Evolutionary conservation across 768 basidiomycete genomes (phyloP), one percentile per base, ranked within the genome.

Genomic region (Boletus reticulatus): DNA sequence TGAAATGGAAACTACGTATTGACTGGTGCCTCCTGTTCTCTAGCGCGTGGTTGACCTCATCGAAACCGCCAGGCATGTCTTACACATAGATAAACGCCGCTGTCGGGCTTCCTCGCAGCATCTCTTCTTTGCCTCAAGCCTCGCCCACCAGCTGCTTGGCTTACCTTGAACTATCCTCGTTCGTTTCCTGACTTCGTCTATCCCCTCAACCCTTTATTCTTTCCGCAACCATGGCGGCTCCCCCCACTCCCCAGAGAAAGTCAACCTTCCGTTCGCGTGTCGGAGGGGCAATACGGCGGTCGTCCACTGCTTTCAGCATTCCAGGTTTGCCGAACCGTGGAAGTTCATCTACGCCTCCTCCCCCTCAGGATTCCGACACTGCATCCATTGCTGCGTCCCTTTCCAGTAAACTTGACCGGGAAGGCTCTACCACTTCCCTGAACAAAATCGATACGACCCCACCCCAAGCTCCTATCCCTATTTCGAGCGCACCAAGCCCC

Each of bases 251-350:
- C 8, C 69, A 67, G 50, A 79, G 74, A 64, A 71, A 71, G 53
- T 61, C 61, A 3, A 75, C 79, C 43, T 75, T 80, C 64, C 84
- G 87, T 70, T 71, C 76, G 39, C 84, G 87, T 48, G 79, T 88
- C 74, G 82, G 82, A 48, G 78, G 76, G 46, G 80, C 75, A 49
- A 75, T 87, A 66, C 80, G 84, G 9, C 83, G 85, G 49, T 80
- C 84, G 4, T 87, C 87, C 17, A 80, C 82, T 4, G 72, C 79
- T 10, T 75, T 86, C 57, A 69, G 72, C 39, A 72, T 83, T 39
- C 70, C 70, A 19, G 59, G 62, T 37, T 72, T 58, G 69, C 81
- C 48, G 46, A 58, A 63, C 52, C 75, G 59, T 52, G 59, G 51
- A 6, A 41, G 17, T 27, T 68, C 72, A 54, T 9, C 59, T 9